Percentiles rank a stretch among this genome's conserved stretches.
Evolutionary conservation across 2,329 filamentous ascomycete species (phyloP).

Genomic region (Neonectria ditissima): DNA sequence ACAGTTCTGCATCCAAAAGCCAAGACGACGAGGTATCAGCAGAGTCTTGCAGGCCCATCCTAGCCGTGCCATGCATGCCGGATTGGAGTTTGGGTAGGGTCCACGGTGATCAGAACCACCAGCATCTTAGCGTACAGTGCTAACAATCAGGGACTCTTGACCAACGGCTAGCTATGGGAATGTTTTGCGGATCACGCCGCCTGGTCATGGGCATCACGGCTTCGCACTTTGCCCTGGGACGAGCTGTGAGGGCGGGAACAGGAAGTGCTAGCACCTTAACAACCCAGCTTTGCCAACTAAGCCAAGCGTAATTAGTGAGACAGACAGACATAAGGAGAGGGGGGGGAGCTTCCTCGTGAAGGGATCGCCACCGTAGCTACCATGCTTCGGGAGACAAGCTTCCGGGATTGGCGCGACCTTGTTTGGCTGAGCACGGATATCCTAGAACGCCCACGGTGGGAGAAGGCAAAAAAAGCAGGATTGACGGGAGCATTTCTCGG

Average conservation of each 20-base stretch:
- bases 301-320: conserved; percentile 1
- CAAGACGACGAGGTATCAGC: conserved; percentile 15
- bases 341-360: conserved; percentile 2
- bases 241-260: conserved; percentile 2
- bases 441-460: neutral
- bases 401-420: conserved; percentile 20
- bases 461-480: conserved; percentile 21
- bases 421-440: conserved; percentile 3
- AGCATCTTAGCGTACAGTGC: no score
- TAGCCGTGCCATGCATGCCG: conserved; percentile 4
- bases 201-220: neutral
- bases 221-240: neutral
- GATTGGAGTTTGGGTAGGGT: conserved; percentile 16
- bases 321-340: no score
- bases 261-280: neutral
- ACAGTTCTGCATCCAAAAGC: conserved; percentile 19
- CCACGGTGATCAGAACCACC: neutral
- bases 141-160: neutral
- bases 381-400: conserved; percentile 9
- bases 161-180: neutral
- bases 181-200: conserved; percentile 10
- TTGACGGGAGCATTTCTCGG: conserved; percentile 1
- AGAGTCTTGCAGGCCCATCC: conserved; percentile 6
- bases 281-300: neutral
- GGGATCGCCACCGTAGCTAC: conserved; percentile 23